A percentile compares a stretch with the other conserved stretches of the same genome.
phyloP scores from a whole-genome alignment of 805 yeast species.

The Kodamaea hsintzibuensis region DNA sequence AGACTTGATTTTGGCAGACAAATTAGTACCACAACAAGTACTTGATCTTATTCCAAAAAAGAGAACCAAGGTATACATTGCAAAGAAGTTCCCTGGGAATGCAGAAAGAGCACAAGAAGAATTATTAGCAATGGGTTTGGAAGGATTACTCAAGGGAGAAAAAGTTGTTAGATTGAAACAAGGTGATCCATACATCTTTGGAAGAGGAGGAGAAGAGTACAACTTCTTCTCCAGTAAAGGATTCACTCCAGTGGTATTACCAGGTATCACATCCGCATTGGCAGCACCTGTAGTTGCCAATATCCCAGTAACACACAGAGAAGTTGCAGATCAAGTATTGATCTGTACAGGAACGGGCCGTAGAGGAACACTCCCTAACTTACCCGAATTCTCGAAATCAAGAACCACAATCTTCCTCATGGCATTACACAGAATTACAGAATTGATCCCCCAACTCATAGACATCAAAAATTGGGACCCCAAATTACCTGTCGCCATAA shows the following conservation, averaged over 20 bases:
- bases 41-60: conserved; percentile 75
- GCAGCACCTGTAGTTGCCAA: conserved; percentile 81
- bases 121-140: conserved; percentile 69
- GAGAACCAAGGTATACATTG: conserved; percentile 73
- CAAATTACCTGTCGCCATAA: conserved; percentile 74
- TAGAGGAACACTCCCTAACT: conserved; percentile 73
- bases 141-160: conserved; percentile 61
- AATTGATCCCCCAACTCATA: conserved; percentile 49
- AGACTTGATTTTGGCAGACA: conserved; percentile 84
- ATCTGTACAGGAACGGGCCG: conserved; percentile 95
- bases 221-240: conserved; percentile 69
- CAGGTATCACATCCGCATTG: conserved; percentile 88
- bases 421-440: conserved; percentile 79
- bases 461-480: conserved; percentile 61
- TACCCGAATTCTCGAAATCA: conserved; percentile 70
- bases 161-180: conserved; percentile 89
- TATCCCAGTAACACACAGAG: conserved; percentile 91
- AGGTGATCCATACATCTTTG: conserved; percentile 96
- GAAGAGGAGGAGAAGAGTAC: conserved; percentile 94
- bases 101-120: conserved; percentile 93
- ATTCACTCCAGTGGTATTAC: conserved; percentile 68
- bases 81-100: conserved; percentile 94
- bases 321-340: conserved; percentile 87
- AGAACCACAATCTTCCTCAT: conserved; percentile 87
- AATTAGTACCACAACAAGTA: conserved; percentile 87